phyloP scores from a whole-genome alignment of 345 rosid genomes.

The Viola odorata region DNA sequence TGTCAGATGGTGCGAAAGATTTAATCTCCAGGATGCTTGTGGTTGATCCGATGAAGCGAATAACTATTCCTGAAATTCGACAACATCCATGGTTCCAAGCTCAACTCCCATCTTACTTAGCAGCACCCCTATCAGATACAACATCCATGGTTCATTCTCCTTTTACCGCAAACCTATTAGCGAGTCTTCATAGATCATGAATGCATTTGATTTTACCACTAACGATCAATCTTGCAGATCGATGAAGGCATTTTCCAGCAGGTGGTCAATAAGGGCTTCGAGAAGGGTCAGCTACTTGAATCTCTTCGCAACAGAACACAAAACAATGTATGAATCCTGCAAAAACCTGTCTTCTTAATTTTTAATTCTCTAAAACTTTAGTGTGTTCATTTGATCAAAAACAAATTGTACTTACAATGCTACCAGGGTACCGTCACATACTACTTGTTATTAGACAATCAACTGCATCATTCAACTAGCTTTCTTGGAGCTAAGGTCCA shows the following conservation, averaged over 20 bases:
- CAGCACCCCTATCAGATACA: conserved; percentile 74
- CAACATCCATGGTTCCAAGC: conserved; percentile 86
- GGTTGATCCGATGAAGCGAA: conserved; percentile 86
- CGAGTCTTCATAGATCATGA: not conserved
- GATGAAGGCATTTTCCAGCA: conserved; percentile 80
- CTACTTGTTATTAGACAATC: conserved; percentile 71
- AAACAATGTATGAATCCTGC: conserved; percentile 50
- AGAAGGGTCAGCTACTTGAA: conserved; percentile 57
- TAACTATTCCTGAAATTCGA: conserved; percentile 81
- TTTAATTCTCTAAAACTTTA: too few relatives aligned
- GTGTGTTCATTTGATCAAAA: too few relatives aligned
- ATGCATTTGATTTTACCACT: too few relatives aligned
- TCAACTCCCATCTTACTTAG: conserved; percentile 79
- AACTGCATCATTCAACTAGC: conserved; percentile 61
- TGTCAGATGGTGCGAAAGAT: conserved; percentile 78
- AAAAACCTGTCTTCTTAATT: conserved; percentile 7
- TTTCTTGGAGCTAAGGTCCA: conserved; percentile 71
- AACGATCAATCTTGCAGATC: conserved; percentile 43
- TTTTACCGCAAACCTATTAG: not conserved
- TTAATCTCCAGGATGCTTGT: conserved; percentile 89
- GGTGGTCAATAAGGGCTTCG: conserved; percentile 68
- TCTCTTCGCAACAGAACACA: conserved; percentile 72
- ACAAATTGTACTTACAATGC: not conserved
- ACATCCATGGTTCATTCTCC: conserved; percentile 33
- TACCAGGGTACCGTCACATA: conserved; percentile 87